These are phyloP conservation scores for Fusarium verticillioides DNA, from an alignment of 2,329 filamentous ascomycete genomes.

Conservation along the genomic window DNA sequence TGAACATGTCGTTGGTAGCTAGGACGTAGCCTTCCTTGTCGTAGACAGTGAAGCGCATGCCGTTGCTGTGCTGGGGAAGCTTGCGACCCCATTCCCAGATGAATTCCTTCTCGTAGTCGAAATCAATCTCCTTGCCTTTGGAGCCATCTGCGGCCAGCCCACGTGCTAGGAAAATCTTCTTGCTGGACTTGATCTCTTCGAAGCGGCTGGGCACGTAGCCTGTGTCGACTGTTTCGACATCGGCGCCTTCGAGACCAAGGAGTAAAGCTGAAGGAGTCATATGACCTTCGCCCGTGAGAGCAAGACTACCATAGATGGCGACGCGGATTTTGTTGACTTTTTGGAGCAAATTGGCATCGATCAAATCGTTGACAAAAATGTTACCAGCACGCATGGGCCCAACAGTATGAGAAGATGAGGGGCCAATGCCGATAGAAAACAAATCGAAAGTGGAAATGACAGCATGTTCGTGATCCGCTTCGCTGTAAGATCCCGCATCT, in stretches of 20 bases:
- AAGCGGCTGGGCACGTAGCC: conserved; percentile 60
- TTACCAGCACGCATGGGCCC: conserved; percentile 64
- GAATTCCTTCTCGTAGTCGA: conserved; percentile 61
- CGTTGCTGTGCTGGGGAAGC: conserved; percentile 63
- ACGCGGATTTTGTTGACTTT: conserved; percentile 60
- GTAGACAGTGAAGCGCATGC: conserved; percentile 63
- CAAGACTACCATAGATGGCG: conserved; percentile 61
- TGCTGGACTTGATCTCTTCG: conserved; percentile 57
- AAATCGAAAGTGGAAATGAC: conserved; percentile 64
- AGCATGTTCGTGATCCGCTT: conserved; percentile 62
- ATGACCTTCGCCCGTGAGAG: conserved; percentile 62
- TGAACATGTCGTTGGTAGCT: conserved; percentile 63
- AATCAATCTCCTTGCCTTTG: conserved; percentile 57
- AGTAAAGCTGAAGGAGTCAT: conserved; percentile 63
- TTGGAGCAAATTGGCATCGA: conserved; percentile 57
- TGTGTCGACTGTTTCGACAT: conserved; percentile 62
- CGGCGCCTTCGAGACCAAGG: conserved; percentile 60
- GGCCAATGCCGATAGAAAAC: conserved; percentile 63
- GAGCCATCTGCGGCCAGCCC: conserved; percentile 51
- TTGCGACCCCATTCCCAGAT: conserved; percentile 63
- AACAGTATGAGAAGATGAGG: conserved; percentile 63
- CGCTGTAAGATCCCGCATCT: conserved; percentile 54
- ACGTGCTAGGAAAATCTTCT: conserved; percentile 57
- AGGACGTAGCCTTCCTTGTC: conserved; percentile 58
- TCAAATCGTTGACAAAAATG: conserved; percentile 61